phyloP scores from a whole-genome alignment of 345 rosid genomes.

The Turritis glabra region DNA sequence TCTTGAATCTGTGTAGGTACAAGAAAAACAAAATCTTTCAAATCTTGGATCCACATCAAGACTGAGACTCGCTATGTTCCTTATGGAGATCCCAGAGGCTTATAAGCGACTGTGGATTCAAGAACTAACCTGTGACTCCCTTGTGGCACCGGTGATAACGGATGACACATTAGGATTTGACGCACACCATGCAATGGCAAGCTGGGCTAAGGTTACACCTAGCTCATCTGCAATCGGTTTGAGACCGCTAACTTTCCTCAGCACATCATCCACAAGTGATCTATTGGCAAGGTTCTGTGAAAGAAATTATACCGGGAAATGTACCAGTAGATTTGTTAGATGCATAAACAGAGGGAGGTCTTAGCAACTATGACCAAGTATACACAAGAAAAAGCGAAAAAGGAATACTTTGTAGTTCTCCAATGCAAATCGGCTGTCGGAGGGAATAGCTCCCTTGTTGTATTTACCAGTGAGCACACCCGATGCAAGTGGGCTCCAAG shows the following conservation, averaged over 20 bases:
- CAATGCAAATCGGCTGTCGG: slow-evolving; percentile 91
- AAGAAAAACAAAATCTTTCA: neutral
- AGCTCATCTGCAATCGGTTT: slow-evolving; percentile 99
- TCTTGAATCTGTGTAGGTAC: slow-evolving; percentile 69
- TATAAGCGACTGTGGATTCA: slow-evolving; percentile 1
- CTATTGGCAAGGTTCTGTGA: slow-evolving; percentile 87
- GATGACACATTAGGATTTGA: slow-evolving; percentile 94
- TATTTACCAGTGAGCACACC: slow-evolving; percentile 98
- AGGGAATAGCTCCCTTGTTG: slow-evolving; percentile 79
- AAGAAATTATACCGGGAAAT: neutral
- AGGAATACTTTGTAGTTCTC: slow-evolving; percentile 80
- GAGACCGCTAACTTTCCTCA: slow-evolving; percentile 86
- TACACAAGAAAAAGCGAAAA: neutral
- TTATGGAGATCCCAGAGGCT: neutral
- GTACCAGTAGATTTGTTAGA: slow-evolving; percentile 15
- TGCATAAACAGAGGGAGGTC: neutral
- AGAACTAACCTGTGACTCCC: slow-evolving; percentile 83
- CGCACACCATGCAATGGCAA: slow-evolving; percentile 99
- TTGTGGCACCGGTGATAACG: slow-evolving; percentile 95
- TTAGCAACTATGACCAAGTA: neutral
- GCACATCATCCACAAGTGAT: slow-evolving; percentile 86
- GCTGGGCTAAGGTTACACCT: slow-evolving; percentile 92
- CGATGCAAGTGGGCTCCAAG: slow-evolving; percentile 99
- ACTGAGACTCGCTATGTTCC: neutral
- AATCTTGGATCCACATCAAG: neutral